These are phyloP conservation scores for Medicago arabica DNA, from an alignment of 306 rosid genomes.

Conservation along the genomic window DNA sequence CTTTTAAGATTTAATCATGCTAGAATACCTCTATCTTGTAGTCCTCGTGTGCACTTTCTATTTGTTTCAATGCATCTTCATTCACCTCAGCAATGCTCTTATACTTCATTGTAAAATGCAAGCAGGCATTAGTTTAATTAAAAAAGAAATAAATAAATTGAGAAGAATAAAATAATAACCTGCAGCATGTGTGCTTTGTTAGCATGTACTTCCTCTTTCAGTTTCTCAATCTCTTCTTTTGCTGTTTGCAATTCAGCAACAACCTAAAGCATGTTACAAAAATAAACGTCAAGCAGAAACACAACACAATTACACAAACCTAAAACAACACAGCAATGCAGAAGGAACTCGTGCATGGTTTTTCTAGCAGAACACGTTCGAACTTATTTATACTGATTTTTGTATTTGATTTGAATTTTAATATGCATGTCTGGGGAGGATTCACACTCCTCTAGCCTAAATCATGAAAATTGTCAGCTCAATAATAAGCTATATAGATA, in stretches of 20 bases:
- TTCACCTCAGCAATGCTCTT: slow-evolving; percentile 94
- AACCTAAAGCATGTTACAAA: slow-evolving; percentile 52
- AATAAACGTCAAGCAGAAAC: slow-evolving; percentile 35
- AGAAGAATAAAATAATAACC: slow-evolving; percentile 54
- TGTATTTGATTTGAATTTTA: neutral
- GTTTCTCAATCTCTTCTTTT: slow-evolving; percentile 73
- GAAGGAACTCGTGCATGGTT: too few relatives aligned
- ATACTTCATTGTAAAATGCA: slow-evolving; percentile 60
- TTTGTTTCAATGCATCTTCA: slow-evolving; percentile 89
- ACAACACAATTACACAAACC: slow-evolving; percentile 20
- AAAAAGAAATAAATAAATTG: neutral
- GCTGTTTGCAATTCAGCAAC: slow-evolving; percentile 63
- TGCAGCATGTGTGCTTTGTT: slow-evolving; percentile 88
- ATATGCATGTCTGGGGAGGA: neutral
- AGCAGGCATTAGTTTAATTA: slow-evolving; percentile 34
- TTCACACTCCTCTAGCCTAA: neutral
- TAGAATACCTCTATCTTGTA: slow-evolving; percentile 77
- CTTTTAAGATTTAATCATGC: slow-evolving; percentile 22
- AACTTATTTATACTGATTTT: neutral
- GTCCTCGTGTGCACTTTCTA: slow-evolving; percentile 73
- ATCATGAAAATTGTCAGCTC: neutral
- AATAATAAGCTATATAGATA: neutral
- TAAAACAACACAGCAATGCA: neutral
- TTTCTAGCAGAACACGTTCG: neutral
- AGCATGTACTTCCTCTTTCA: slow-evolving; percentile 83